phyloP scores from a whole-genome alignment of 2,329 filamentous ascomycete species.

The Clarireedia hainanense region DNA sequence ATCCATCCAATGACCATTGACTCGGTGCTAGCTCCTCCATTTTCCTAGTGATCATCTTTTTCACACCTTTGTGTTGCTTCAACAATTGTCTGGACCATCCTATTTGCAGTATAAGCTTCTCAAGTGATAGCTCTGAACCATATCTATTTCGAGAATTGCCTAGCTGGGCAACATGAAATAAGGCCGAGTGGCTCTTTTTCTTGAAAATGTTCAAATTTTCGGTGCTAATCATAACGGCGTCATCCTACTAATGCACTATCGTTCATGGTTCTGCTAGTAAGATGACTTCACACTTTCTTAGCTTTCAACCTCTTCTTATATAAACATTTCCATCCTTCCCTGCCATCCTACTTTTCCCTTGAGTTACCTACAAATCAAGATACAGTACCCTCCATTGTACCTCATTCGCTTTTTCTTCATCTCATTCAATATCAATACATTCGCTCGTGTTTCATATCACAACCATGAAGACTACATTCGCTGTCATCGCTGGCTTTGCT shows the following conservation, averaged over 20 bases:
- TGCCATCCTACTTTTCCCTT: background rate
- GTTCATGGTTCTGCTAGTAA: too few species aligned
- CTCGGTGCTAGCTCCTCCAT: background rate
- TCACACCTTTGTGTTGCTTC: background rate
- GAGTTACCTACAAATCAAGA: background rate
- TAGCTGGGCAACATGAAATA: background rate
- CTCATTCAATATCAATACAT: background rate
- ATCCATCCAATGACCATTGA: too few species aligned
- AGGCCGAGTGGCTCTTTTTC: background rate
- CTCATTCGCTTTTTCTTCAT: background rate
- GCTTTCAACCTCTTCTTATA: background rate
- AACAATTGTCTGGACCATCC: background rate
- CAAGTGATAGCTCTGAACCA: background rate
- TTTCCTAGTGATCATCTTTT: background rate
- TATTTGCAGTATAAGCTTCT: background rate
- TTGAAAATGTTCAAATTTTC: too few species aligned
- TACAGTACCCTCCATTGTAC: background rate
- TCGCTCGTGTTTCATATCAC: background rate
- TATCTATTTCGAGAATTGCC: background rate
- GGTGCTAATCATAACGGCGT: too few species aligned
- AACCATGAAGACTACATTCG: slow-evolving; percentile 26
- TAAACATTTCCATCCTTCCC: background rate
- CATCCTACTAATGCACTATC: too few species aligned
- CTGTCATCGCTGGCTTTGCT: slow-evolving; percentile 34
- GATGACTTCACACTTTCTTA: background rate